These are phyloP conservation scores for Scleroderma bovista DNA, from an alignment of 768 basidiomycete genomes.

Conservation along the genomic window DNA sequence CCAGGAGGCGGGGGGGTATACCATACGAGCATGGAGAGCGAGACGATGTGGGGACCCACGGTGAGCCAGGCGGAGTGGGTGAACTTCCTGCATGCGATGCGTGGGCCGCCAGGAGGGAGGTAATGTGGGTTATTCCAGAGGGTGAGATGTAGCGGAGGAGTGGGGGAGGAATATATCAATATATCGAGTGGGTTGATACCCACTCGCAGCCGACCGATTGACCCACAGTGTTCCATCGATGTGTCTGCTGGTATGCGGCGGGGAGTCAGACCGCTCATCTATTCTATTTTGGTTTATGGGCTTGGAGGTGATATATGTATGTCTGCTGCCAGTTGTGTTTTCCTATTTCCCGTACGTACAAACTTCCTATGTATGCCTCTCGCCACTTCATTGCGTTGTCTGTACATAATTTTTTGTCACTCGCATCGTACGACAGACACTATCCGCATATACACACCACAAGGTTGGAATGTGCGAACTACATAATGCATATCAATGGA, in stretches of 20 bases:
- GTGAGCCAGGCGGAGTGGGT: constrained; percentile 77
- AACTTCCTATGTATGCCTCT: too few species aligned
- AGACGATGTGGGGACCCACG: constrained; percentile 69
- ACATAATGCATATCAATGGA: too few species aligned
- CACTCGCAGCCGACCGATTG: neutral
- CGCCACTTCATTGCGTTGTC: too few species aligned
- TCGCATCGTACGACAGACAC: too few species aligned
- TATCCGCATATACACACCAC: too few species aligned
- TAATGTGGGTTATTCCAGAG: neutral
- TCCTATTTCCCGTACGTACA: too few species aligned
- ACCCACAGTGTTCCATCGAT: neutral
- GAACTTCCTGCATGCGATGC: constrained; percentile 59
- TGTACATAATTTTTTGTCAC: too few species aligned
- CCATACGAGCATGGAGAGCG: constrained; percentile 47
- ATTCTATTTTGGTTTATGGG: constrained; percentile 4
- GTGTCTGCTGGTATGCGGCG: neutral
- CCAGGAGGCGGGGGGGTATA: constrained; percentile 26
- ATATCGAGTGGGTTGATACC: neutral
- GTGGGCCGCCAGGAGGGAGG: constrained; percentile 36
- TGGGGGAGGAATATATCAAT: neutral
- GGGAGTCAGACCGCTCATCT: constrained; percentile 3
- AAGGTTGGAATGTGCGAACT: too few species aligned
- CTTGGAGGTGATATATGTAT: constrained; percentile 23
- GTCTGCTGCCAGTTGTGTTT: too few species aligned
- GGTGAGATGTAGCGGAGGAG: neutral